Evolutionary conservation across 805 yeast species (phyloP).

Genomic region (Lachancea mirantina): DNA sequence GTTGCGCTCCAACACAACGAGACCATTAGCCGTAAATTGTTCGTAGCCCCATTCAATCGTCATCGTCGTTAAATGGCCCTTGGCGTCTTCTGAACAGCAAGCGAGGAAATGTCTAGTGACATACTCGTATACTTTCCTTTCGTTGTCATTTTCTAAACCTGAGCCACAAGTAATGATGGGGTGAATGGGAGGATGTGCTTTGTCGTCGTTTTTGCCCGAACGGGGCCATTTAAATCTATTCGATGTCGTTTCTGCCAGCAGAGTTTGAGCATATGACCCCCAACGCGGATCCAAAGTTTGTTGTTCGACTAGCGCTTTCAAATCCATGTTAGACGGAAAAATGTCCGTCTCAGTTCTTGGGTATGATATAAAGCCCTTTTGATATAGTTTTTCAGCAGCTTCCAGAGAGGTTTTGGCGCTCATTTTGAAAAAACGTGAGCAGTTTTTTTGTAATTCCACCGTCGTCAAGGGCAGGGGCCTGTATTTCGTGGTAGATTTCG

Average conservation of each 20-base stretch:
- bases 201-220: constrained; percentile 76
- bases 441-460: constrained; percentile 83
- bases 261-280: constrained; percentile 59
- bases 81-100: constrained; percentile 86
- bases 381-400: constrained; percentile 79
- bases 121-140: constrained; percentile 75
- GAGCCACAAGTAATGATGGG: constrained; percentile 46
- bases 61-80: constrained; percentile 60
- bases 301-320: constrained; percentile 50
- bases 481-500: constrained; percentile 64
- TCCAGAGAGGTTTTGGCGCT: constrained; percentile 74
- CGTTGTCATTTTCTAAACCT: constrained; percentile 22
- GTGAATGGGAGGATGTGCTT: constrained; percentile 98
- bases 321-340: constrained; percentile 72
- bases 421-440: constrained; percentile 65
- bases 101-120: constrained; percentile 83
- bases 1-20: constrained; percentile 64
- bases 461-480: constrained; percentile 91
- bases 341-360: constrained; percentile 97
- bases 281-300: constrained; percentile 53
- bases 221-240: constrained; percentile 61
- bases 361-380: constrained; percentile 79
- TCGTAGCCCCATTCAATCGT: constrained; percentile 75
- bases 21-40: constrained; percentile 62
- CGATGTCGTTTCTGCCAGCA: constrained; percentile 32